These are phyloP conservation scores for Barnettozyma siamensis DNA, from an alignment of 805 yeast genomes.

Conservation along the genomic window DNA sequence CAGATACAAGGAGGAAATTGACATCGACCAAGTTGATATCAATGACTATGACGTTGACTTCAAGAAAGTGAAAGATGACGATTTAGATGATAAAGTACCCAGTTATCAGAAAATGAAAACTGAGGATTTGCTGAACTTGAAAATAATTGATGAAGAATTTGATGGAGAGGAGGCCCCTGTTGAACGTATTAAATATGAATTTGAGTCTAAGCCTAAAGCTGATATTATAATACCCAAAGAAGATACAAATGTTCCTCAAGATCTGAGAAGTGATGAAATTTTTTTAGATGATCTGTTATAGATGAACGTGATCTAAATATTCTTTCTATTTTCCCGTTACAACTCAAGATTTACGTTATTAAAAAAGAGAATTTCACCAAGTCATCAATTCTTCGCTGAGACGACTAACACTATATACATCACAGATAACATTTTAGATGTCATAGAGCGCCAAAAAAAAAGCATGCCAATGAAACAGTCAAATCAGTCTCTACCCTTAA, in stretches of 20 bases:
- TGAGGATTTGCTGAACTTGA: constrained; percentile 13
- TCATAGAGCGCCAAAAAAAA: no score
- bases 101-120: constrained; percentile 3
- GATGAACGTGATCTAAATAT: no score
- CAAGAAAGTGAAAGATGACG: constrained; percentile 10
- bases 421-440: no score
- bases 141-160: constrained; percentile 6
- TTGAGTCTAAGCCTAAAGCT: not conserved
- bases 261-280: constrained; percentile 17
- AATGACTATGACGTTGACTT: constrained; percentile 16
- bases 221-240: not conserved
- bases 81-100: constrained; percentile 2
- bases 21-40: constrained; percentile 11
- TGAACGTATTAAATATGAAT: not conserved
- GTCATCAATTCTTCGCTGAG: no score
- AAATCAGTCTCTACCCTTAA: no score
- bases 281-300: constrained; percentile 20
- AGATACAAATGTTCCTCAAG: constrained; percentile 15
- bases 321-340: no score
- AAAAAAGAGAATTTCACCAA: no score
- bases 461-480: no score
- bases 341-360: no score
- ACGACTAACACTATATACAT: no score
- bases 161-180: constrained; percentile 1
- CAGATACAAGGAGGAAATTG: constrained; percentile 22